A percentile compares a stretch with the other conserved stretches of the same genome.
Evolutionary conservation across 495 filamentous ascomycete genomes (phyloP).

Genomic region (Cladorrhinum samala): DNA sequence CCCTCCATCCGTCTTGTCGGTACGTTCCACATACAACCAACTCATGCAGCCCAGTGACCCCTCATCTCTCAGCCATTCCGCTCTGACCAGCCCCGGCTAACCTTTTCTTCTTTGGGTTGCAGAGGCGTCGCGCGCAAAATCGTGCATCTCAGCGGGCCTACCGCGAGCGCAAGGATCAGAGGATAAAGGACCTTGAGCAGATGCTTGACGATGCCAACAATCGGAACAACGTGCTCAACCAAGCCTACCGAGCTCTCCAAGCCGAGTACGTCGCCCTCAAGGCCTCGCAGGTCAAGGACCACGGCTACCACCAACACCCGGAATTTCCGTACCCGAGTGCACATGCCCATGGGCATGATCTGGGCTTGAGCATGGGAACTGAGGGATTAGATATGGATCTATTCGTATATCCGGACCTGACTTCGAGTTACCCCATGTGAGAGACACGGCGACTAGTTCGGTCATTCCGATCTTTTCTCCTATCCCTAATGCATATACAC

Average conservation of each 20-base stretch:
- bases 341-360: background rate
- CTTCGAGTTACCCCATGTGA: slow-evolving; percentile 19
- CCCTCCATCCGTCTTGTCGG: slow-evolving; percentile 41
- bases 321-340: slow-evolving; percentile 16
- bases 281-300: slow-evolving; percentile 21
- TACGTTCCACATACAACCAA: slow-evolving; percentile 21
- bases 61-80: background rate
- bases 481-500: too few relatives aligned
- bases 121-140: slow-evolving; percentile 55
- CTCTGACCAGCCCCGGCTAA: slow-evolving; percentile 15
- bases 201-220: slow-evolving; percentile 56
- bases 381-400: slow-evolving; percentile 25
- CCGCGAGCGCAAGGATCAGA: slow-evolving; percentile 77
- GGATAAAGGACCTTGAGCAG: slow-evolving; percentile 72
- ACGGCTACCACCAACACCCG: slow-evolving; percentile 13
- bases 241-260: slow-evolving; percentile 37
- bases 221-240: slow-evolving; percentile 36
- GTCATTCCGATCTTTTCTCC: background rate
- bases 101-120: background rate
- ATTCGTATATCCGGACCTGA: slow-evolving; percentile 27
- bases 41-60: background rate
- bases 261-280: slow-evolving; percentile 38
- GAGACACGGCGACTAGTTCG: background rate
- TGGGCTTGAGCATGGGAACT: slow-evolving; percentile 11
- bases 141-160: slow-evolving; percentile 68